phyloP scores from a whole-genome alignment of 192 early-diverging fungal genomes.

The Umbelopsis isabellina region DNA sequence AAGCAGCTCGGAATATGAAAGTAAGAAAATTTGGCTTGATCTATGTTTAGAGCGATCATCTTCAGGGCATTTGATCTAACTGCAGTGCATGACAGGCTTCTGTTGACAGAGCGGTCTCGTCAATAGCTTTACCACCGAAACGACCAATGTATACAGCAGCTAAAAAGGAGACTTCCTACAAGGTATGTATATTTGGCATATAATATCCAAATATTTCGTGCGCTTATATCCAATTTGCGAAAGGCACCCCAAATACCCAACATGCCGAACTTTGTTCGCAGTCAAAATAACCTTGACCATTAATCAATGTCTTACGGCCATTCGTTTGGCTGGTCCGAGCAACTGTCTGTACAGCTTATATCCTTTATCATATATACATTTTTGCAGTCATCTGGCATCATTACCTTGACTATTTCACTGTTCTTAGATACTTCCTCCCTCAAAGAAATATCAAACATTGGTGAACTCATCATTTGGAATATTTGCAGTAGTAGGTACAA shows the following conservation, averaged over 20 bases:
- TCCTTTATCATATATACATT: background rate
- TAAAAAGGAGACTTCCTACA: background rate
- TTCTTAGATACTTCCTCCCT: background rate
- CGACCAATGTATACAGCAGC: background rate
- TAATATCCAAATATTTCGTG: background rate
- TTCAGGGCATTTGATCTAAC: background rate
- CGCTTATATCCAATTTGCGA: background rate
- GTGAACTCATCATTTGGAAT: too few species aligned
- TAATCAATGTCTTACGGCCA: too few species aligned
- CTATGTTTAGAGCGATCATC: background rate
- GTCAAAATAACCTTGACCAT: background rate
- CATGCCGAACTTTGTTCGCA: conserved; percentile 2
- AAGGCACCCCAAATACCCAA: background rate
- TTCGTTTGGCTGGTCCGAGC: too few species aligned
- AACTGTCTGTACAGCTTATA: background rate
- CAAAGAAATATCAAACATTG: too few species aligned
- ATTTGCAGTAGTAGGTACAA: too few species aligned
- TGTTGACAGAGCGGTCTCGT: background rate
- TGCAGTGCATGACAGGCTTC: background rate
- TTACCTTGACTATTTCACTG: background rate
- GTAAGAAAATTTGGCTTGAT: background rate
- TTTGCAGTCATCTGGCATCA: background rate
- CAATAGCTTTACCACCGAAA: background rate
- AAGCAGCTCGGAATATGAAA: background rate
- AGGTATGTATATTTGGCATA: background rate